phyloP scores from a whole-genome alignment of 352 stramenopile genomes.

The Phytophthora sojae region DNA sequence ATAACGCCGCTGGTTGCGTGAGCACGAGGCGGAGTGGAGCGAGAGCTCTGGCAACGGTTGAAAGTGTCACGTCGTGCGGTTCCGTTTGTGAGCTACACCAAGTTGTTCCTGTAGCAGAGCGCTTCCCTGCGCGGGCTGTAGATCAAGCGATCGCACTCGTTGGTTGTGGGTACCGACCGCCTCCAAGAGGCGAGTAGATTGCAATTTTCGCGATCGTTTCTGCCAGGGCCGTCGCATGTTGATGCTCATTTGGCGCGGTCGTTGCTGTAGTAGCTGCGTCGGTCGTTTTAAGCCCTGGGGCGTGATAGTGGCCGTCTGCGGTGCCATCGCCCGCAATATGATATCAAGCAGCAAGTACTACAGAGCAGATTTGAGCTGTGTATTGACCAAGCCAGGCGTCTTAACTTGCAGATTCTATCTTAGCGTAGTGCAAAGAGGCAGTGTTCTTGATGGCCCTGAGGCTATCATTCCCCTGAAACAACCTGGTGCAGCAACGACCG shows the following conservation, averaged over 20 bases:
- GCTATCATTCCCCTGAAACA: too few relatives aligned
- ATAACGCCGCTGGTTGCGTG: too few relatives aligned
- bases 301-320: too few relatives aligned
- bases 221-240: neutral
- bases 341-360: too few relatives aligned
- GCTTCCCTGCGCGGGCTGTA: neutral
- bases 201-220: slow-evolving; percentile 1
- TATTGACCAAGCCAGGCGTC: too few relatives aligned
- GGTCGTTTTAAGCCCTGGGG: too few relatives aligned
- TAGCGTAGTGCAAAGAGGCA: too few relatives aligned
- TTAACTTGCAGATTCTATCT: too few relatives aligned
- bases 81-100: neutral
- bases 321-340: too few relatives aligned
- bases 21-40: neutral
- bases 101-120: neutral
- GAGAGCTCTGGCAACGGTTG: neutral
- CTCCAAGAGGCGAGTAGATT: neutral
- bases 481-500: neutral
- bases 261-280: neutral
- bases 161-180: neutral
- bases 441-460: too few relatives aligned
- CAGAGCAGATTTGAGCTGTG: too few relatives aligned
- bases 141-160: neutral
- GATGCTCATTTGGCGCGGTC: neutral
- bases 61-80: neutral